These are phyloP conservation scores for Populus hybrid DNA, from an alignment of 441 rosid species.

Conservation along the genomic window DNA sequence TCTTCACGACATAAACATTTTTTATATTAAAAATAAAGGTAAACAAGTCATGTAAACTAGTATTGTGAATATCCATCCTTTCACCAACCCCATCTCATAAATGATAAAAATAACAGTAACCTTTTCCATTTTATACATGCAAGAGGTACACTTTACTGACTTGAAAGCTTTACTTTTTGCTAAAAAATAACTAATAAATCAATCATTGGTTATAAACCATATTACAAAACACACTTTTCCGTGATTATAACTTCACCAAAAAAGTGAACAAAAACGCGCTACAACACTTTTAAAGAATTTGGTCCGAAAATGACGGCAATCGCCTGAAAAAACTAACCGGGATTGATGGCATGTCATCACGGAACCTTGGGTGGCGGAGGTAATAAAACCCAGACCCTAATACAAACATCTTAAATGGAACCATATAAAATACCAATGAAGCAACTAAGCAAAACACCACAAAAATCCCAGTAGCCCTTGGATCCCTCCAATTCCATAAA, in stretches of 20 bases:
- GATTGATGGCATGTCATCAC: conserved; percentile 40
- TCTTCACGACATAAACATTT: too few species aligned
- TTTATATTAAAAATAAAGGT: too few species aligned
- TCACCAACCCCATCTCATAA: neutral
- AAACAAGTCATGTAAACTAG: too few species aligned
- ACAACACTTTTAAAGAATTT: conserved; percentile 32
- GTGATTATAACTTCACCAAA: conserved; percentile 7
- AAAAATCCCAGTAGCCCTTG: conserved; percentile 38
- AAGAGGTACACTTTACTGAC: neutral
- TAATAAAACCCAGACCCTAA: conserved; percentile 23
- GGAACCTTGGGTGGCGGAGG: conserved; percentile 51
- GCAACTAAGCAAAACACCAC: conserved; percentile 30
- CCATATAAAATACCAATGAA: conserved; percentile 28
- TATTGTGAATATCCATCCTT: neutral
- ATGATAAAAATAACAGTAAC: conserved; percentile 26
- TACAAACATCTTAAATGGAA: conserved; percentile 25
- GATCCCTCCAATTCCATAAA: conserved; percentile 40
- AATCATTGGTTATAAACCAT: neutral
- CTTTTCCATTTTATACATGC: conserved; percentile 7
- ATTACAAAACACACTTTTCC: too few species aligned
- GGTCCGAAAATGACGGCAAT: conserved; percentile 46
- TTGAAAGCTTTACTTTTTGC: neutral
- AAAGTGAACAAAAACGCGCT: conserved; percentile 8
- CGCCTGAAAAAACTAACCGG: conserved; percentile 54
- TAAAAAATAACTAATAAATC: conserved; percentile 1